These are phyloP conservation scores for Cnidoscolus chayamansa DNA, from an alignment of 441 rosid genomes.

Conservation along the genomic window DNA sequence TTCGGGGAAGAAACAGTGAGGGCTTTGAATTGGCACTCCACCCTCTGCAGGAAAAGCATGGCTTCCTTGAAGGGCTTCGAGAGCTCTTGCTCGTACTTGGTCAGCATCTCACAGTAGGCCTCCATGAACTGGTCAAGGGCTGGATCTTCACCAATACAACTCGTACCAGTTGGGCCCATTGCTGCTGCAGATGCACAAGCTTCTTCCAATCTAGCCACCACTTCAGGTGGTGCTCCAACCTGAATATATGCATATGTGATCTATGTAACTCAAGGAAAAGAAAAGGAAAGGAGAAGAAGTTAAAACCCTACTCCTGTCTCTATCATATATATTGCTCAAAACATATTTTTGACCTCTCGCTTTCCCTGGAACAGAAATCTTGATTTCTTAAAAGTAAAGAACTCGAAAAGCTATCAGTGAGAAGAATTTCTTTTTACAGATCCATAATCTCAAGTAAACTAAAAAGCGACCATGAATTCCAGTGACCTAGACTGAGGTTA, in stretches of 20 bases:
- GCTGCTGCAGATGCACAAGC: slow-evolving; percentile 58
- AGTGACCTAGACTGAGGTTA: no score
- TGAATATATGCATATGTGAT: slow-evolving; percentile 21
- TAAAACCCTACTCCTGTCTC: slow-evolving; percentile 23
- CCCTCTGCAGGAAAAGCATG: slow-evolving; percentile 73
- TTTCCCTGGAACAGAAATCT: slow-evolving; percentile 16
- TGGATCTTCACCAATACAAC: slow-evolving; percentile 87
- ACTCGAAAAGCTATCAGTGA: neutral
- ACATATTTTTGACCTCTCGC: slow-evolving; percentile 30
- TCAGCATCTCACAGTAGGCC: slow-evolving; percentile 98
- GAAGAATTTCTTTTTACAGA: slow-evolving; percentile 6
- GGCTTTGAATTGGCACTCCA: slow-evolving; percentile 85
- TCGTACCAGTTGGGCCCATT: slow-evolving; percentile 27
- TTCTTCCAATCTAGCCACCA: slow-evolving; percentile 74
- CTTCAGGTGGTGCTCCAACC: slow-evolving; percentile 97
- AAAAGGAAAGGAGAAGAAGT: neutral
- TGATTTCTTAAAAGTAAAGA: neutral
- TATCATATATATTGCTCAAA: slow-evolving; percentile 19
- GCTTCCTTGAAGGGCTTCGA: slow-evolving; percentile 93
- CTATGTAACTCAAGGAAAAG: neutral
- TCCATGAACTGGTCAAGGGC: slow-evolving; percentile 99
- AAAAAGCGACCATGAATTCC: neutral
- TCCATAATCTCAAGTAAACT: slow-evolving; percentile 13
- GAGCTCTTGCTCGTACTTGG: slow-evolving; percentile 91
- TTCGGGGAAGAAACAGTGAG: slow-evolving; percentile 47